Conservation (phyloP, 306 rosid genomes). For the Dryas drummondii region DNA sequence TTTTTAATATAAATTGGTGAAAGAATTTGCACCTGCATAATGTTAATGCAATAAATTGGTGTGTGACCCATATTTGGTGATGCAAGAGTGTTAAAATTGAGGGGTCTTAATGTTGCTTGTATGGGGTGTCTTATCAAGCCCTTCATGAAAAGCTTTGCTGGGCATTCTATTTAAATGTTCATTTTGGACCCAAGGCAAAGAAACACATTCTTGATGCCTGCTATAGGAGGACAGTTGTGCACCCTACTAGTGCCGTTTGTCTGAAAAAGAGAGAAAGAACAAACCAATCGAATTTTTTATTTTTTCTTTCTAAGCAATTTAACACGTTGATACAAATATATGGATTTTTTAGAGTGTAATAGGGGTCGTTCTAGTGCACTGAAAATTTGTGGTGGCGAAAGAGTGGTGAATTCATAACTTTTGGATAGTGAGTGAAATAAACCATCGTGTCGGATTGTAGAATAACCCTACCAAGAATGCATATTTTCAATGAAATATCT, state of each 20-base stretch:
- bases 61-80: neutral
- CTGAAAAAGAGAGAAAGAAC: neutral
- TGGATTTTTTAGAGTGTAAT: no score
- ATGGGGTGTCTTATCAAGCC: no score
- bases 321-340: neutral
- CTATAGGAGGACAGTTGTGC: conserved; percentile 1
- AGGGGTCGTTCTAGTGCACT: no score
- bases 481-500: neutral
- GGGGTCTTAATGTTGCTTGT: neutral
- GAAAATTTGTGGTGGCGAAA: no score
- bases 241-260: conserved; percentile 10
- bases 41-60: neutral
- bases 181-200: conserved; percentile 2
- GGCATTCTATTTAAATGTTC: no score
- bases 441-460: no score
- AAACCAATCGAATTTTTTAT: neutral
- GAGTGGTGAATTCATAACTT: no score
- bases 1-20: neutral
- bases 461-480: neutral
- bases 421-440: no score
- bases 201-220: conserved; percentile 1
- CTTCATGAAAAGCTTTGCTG: no score
- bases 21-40: conserved; percentile 12
- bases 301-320: neutral
- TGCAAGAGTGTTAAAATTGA: conserved; percentile 3